Evolutionary conservation across 1,284 basidiomycete species (phyloP), one percentile per base, ranked within the genome.

Genomic region (Ustilago xerochloae): DNA sequence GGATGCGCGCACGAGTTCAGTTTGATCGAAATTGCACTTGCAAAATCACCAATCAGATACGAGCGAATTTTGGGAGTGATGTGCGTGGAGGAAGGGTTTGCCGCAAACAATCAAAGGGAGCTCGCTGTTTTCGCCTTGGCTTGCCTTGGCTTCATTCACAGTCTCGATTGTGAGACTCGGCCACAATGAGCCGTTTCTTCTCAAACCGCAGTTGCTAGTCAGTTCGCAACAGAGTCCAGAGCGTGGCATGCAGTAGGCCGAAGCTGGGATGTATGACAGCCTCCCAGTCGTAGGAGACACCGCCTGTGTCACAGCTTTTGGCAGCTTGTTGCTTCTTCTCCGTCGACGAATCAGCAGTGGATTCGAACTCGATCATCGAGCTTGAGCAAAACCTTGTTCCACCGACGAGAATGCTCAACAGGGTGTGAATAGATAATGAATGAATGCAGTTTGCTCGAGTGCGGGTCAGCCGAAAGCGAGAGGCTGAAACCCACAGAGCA

Each of bases 21-120:
- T 4, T n/a, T 18, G 22, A 29, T 43, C 55, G 30, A 20, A 51
- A 33, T 45, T 15, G 9, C 32, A 38, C 9, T 33, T 52, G 45
- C 16, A 48, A n/a, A n/a, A 43, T 50, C 63, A 59, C 49, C 56
- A 65, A 65, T 65, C 63, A 65, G 56, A 59, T 59, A 65, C 51
- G 33, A 51, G 58, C 38, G 39, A 60, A 38, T 52, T 51, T 24
- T 10, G 41, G 16, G 41, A 9, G 36, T 30, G 28, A 51, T 63
- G 61, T 51, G 49, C 61, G 54, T 63, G 61, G 61, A 57, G 53
- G 41, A 46, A 63, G 61, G 54, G 61, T 63, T 41, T 45, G 26
- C 12, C 8, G 16, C 13, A 12, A 20, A 26, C 28, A 30, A 28
- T 24, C n/a, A n/a, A n/a, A n/a, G n/a, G n/a, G n/a, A n/a, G n/a